Evolutionary conservation across 768 basidiomycete genomes (phyloP), one percentile per base, ranked within the genome.

Genomic region (Mycena olivaceomarginata): DNA sequence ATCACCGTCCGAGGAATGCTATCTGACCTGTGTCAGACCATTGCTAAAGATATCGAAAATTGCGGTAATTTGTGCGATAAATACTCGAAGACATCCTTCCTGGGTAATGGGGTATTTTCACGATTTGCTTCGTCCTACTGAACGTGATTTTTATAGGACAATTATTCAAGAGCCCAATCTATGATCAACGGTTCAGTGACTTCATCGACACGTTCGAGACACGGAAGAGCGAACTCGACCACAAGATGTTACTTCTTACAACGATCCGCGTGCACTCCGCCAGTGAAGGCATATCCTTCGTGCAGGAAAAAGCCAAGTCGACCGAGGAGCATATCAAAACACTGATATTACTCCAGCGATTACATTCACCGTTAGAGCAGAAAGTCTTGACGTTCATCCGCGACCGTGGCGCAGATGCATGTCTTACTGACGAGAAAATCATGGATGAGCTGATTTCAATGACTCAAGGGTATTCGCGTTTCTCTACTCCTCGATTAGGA

Each of bases 181-280:
- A 51, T 20, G 18, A 53, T 18, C 20, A 53, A 53, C 20, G 51
- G 20, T 53, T 53, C 20, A 53, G 20, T 53, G 51, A n/a, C 20
- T 53, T 53, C 51, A 59, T 69, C n/a, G 53, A 57, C 56, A 57
- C 56, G 1, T 69, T 69, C 22, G 67, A 69, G 40, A 69, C 40
- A 0, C 39, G 56, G 53, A 69, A 43, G 56, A 22, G 8, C 12
- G 67, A 69, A 12, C 56, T 69, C 40, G 41, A 69, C 41, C 53
- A 43, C 53, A 57, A 69, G n/a, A 41, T 68, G 53, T 45, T 20
- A 13, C 53, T 68, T 56, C 39, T 68, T 53, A 68, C 67, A 3
- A 45, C 53, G 5, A 22, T 68, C 51, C n/a, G 31, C 15, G 53
- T 56, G 18, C 16, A 51, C 18, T 51, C 48, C 6, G 18, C 48